These are phyloP conservation scores for Trichophyton verrucosum DNA, from an alignment of 2,329 filamentous ascomycete species.

Conservation along the genomic window DNA sequence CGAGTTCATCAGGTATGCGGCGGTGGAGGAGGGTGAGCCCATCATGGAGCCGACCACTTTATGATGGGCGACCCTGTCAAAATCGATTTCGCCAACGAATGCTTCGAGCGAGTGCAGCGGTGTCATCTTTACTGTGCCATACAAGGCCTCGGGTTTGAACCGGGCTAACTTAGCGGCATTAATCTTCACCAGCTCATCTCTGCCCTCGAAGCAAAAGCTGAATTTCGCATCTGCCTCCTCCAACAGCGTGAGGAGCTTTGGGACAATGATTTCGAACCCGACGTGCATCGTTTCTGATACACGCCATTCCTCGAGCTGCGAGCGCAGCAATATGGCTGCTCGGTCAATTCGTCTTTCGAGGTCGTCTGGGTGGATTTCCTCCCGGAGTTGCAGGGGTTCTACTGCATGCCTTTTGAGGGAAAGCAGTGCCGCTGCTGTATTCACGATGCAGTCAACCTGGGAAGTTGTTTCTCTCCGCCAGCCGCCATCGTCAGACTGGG, in stretches of 20 bases:
- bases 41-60: slow-evolving; percentile 24
- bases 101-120: slow-evolving; percentile 30
- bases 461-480: slow-evolving; percentile 10
- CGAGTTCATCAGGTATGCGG: slow-evolving; percentile 26
- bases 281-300: slow-evolving; percentile 20
- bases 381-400: too few relatives aligned
- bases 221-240: slow-evolving; percentile 15
- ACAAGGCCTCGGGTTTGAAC: slow-evolving; percentile 21
- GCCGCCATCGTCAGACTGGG: slow-evolving; percentile 20
- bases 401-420: slow-evolving; percentile 12
- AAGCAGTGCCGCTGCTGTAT: slow-evolving; percentile 24
- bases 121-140: slow-evolving; percentile 19
- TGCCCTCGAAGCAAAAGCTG: slow-evolving; percentile 14
- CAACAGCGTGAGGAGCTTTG: slow-evolving; percentile 21
- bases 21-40: slow-evolving; percentile 32
- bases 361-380: too few relatives aligned
- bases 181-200: not conserved
- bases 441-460: slow-evolving; percentile 24
- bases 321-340: too few relatives aligned
- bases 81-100: slow-evolving; percentile 27
- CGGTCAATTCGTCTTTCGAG: too few relatives aligned
- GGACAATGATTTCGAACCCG: slow-evolving; percentile 27
- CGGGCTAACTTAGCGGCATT: slow-evolving; percentile 17
- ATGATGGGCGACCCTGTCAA: slow-evolving; percentile 26
- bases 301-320: too few relatives aligned